phyloP scores from a whole-genome alignment of 2,329 filamentous ascomycete genomes.

The Alternaria dauci region DNA sequence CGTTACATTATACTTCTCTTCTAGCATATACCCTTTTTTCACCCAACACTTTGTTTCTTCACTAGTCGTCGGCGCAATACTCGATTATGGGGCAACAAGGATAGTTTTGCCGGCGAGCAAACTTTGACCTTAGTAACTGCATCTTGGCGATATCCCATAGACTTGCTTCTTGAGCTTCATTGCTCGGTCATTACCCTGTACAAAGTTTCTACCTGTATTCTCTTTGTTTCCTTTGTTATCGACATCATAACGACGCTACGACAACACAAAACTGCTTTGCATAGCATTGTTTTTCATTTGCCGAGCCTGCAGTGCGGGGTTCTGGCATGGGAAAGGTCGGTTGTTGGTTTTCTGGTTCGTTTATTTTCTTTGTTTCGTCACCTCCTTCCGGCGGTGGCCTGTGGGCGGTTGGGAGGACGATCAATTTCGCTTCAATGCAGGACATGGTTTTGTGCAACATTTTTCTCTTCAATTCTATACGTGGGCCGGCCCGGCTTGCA shows the following conservation, averaged over 20 bases:
- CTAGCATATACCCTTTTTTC: conserved; percentile 39
- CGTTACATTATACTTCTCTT: conserved; percentile 20
- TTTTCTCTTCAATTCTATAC: conserved; percentile 16
- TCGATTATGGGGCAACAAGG: conserved; percentile 11
- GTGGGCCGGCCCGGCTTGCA: conserved; percentile 16
- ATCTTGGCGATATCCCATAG: conserved; percentile 44
- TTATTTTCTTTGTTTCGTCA: conserved; percentile 12
- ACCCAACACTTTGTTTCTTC: conserved; percentile 22
- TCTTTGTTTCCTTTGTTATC: conserved; percentile 21
- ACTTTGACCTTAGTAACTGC: conserved; percentile 20
- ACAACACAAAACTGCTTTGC: conserved; percentile 23
- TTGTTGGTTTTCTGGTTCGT: conserved; percentile 23
- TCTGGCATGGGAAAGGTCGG: conserved; percentile 20
- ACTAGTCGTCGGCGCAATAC: conserved; percentile 23
- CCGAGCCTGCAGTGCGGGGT: conserved; percentile 10
- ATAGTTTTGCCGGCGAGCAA: conserved; percentile 31
- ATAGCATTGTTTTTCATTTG: conserved; percentile 14
- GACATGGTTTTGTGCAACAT: conserved; percentile 24
- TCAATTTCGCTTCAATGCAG: conserved; percentile 31
- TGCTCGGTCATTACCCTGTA: conserved; percentile 28
- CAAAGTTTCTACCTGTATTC: conserved; percentile 12
- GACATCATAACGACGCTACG: conserved; percentile 31
- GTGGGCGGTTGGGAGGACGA: conserved; percentile 7
- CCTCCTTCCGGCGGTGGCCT: conserved; percentile 11
- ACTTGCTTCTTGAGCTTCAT: conserved; percentile 38